Base-by-base conservation (phyloP, 495 filamentous ascomycete genomes). In the Friedmanniomyces endolithicus region DNA sequence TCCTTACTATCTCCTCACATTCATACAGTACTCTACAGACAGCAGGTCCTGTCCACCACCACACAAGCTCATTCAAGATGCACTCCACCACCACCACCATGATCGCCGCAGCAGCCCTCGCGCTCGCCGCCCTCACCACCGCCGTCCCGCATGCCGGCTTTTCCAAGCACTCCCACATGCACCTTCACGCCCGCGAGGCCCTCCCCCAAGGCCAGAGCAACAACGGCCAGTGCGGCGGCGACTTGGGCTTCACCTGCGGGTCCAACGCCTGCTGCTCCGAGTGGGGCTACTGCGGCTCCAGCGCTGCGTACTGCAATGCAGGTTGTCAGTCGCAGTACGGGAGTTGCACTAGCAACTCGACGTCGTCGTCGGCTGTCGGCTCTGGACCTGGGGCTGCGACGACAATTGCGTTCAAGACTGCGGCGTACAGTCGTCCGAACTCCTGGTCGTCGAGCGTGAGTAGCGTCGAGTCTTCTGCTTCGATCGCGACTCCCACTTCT, bases 241-340 rank as follows among this genome's bases (percentile, higher is more conserved):
- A 35, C 31, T 11, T 20, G 6, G 58, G 58, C 25, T 48, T 23
- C 29, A 25, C 23, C 12, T 61, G 58, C 50, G 58, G 20, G 0
- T 24, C 58, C 1, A 53, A 53, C 22, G 48, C 27, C 54, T 61
- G 58, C 54, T 61, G 58, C 54, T 57, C 53, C n/a, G 17, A 40
- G 12, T 62, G 25, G 16, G 59, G 59, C 24, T 62, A 51, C 45
- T 62, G 59, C 48, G 59, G 59, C 17, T 11, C 49, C 16, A 41
- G 20, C 20, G 17, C 6, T 6, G 43, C 31, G 31, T 62, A 62
- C 55, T 62, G 59, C 41, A 50, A 34, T 9, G 33, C 29, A n/a
- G 58, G 54, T 1, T 52, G 58, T 19, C 49, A 62, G 40, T 40
- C 39, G 11, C 2, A 23, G 9, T 54, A 52, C 43, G 53, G 53